A percentile compares a stretch with the other conserved stretches of the same genome.
phyloP scores from a whole-genome alignment of 1,139 yeast species.

The Candida dubliniensis region DNA sequence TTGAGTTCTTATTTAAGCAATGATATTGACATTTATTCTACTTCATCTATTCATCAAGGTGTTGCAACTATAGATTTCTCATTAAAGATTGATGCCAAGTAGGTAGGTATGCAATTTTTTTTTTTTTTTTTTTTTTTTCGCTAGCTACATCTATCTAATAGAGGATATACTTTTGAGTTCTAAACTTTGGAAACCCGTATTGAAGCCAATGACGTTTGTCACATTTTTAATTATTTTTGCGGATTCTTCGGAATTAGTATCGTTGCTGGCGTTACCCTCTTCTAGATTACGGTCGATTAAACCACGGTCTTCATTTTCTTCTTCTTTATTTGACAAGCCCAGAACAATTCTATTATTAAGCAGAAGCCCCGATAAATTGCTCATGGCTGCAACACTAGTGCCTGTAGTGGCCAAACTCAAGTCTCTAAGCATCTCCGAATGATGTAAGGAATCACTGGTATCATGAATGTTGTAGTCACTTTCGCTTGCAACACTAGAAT shows the following conservation, averaged over 20 bases:
- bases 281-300: slow-evolving; percentile 3
- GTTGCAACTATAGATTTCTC: slow-evolving; percentile 79
- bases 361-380: slow-evolving; percentile 31
- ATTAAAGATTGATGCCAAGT: slow-evolving; percentile 58
- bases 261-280: slow-evolving; percentile 13
- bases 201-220: slow-evolving; percentile 42
- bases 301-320: slow-evolving; percentile 10
- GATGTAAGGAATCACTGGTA: slow-evolving; percentile 9
- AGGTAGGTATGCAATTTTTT: background rate
- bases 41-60: slow-evolving; percentile 94
- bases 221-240: slow-evolving; percentile 36
- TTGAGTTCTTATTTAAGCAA: slow-evolving; percentile 65
- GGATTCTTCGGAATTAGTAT: slow-evolving; percentile 16
- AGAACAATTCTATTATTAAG: slow-evolving; percentile 21
- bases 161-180: slow-evolving; percentile 41
- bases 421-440: slow-evolving; percentile 30
- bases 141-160: slow-evolving; percentile 26
- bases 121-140: background rate
- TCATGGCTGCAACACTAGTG: slow-evolving; percentile 13
- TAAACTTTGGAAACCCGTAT: slow-evolving; percentile 44
- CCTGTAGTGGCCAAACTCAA: slow-evolving; percentile 27
- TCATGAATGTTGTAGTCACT: slow-evolving; percentile 2
- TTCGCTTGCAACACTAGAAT: slow-evolving; percentile 3
- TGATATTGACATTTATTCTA: slow-evolving; percentile 86
- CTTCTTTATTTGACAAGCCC: slow-evolving; percentile 11